Percentiles rank a stretch among this genome's conserved stretches.
phyloP scores from a whole-genome alignment of 805 yeast species.

The Tetrapisispora phaffii region DNA sequence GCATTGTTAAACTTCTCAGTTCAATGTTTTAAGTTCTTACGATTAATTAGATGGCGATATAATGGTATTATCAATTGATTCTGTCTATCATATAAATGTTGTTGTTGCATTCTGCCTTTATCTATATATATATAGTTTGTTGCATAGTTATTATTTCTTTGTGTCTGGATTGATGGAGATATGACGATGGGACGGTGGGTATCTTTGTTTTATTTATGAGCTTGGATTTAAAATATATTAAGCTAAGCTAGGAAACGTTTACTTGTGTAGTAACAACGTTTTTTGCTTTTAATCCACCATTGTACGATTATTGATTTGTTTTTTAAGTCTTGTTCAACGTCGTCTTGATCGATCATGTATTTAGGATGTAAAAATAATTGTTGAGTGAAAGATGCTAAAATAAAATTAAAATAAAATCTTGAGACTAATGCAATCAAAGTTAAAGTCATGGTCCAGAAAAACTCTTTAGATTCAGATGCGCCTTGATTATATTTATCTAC shows the following conservation, averaged over 20 bases:
- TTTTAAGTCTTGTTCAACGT: slow-evolving; percentile 30
- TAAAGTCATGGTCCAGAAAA: slow-evolving; percentile 45
- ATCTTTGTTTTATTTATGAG: too few species aligned
- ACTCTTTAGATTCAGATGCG: slow-evolving; percentile 51
- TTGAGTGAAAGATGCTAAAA: slow-evolving; percentile 50
- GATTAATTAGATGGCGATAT: too few species aligned
- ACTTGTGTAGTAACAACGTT: slow-evolving; percentile 24
- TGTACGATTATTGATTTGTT: slow-evolving; percentile 22
- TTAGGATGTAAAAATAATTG: slow-evolving; percentile 42
- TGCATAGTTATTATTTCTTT: too few species aligned
- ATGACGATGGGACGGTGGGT: too few species aligned
- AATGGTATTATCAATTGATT: too few species aligned
- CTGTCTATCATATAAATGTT: too few species aligned
- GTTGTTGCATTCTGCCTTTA: too few species aligned
- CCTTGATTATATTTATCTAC: slow-evolving; percentile 37
- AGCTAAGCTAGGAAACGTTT: slow-evolving; percentile 14
- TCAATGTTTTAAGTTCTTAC: too few species aligned
- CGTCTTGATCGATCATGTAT: slow-evolving; percentile 31
- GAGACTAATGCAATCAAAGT: slow-evolving; percentile 38
- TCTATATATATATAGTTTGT: too few species aligned
- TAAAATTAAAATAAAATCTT: slow-evolving; percentile 51
- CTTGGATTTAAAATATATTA: too few species aligned
- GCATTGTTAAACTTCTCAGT: too few species aligned
- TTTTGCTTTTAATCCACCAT: slow-evolving; percentile 26
- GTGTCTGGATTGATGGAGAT: too few species aligned